Percentiles rank a stretch among this genome's conserved stretches.
phyloP scores from a whole-genome alignment of 2,329 filamentous ascomycete species.

The Zymoseptoria tritici region DNA sequence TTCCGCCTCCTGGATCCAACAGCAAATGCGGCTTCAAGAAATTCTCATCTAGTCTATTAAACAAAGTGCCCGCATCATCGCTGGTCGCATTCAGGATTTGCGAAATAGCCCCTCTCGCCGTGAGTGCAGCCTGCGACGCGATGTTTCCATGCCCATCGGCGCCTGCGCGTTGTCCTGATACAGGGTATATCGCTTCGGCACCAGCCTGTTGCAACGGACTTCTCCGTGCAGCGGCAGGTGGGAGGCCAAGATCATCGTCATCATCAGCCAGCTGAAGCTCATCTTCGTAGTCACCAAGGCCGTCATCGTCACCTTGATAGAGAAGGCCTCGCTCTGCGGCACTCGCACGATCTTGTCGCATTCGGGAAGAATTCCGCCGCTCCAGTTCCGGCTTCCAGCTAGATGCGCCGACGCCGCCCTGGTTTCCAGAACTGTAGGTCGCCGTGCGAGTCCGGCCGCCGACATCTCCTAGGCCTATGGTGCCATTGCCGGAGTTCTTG shows the following conservation, averaged over 20 bases:
- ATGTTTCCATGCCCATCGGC: not conserved
- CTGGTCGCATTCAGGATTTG: slow-evolving; percentile 69
- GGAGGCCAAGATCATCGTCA: slow-evolving; percentile 52
- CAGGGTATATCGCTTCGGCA: slow-evolving; percentile 30
- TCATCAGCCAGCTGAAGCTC: slow-evolving; percentile 41
- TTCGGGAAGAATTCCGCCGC: slow-evolving; percentile 47
- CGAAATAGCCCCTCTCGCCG: slow-evolving; percentile 66
- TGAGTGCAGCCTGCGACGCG: slow-evolving; percentile 36
- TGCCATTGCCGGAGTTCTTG: slow-evolving; percentile 47
- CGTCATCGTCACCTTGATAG: slow-evolving; percentile 40
- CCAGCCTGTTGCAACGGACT: slow-evolving; percentile 34
- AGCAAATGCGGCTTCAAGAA: slow-evolving; percentile 90
- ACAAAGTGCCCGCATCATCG: slow-evolving; percentile 83
- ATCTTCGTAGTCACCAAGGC: slow-evolving; percentile 38
- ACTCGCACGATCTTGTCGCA: slow-evolving; percentile 35
- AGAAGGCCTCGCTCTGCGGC: slow-evolving; percentile 50
- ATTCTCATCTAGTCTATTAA: slow-evolving; percentile 88
- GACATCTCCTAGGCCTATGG: slow-evolving; percentile 25
- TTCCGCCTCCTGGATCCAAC: slow-evolving; percentile 52
- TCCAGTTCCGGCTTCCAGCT: slow-evolving; percentile 38
- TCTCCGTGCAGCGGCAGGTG: slow-evolving; percentile 44
- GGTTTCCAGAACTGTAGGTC: slow-evolving; percentile 51
- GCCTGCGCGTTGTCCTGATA: slow-evolving; percentile 31
- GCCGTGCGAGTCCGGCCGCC: slow-evolving; percentile 38
- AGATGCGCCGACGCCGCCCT: slow-evolving; percentile 41